These are phyloP conservation scores for Magnolia kwangsiensis DNA, from an alignment of 164 flowering plant species.

Conservation along the genomic window DNA sequence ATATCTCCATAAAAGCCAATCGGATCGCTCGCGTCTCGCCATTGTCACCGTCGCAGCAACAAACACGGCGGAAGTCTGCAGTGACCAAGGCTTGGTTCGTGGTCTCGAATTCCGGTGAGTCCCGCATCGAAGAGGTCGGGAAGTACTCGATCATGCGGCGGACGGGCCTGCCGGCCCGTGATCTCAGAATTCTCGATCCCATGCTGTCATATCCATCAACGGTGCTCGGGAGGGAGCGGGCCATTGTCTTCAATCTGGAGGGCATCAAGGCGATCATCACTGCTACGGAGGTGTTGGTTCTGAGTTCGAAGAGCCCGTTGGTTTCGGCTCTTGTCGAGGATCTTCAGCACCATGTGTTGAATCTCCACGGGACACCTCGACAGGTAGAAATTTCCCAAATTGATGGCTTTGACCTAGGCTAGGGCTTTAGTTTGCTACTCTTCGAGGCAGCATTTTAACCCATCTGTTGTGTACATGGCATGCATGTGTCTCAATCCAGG, in stretches of 20 bases:
- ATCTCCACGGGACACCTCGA: neutral
- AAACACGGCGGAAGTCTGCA: conserved; percentile 15
- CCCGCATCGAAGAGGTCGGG: conserved; percentile 31
- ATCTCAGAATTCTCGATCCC: conserved; percentile 36
- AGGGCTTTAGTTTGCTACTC: neutral
- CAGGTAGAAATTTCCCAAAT: conserved; percentile 10
- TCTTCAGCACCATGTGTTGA: conserved; percentile 26
- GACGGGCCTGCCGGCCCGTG: conserved; percentile 34
- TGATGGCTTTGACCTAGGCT: neutral
- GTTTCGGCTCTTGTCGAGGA: conserved; percentile 37
- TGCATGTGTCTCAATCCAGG: too few relatives aligned
- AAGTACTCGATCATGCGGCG: conserved; percentile 34
- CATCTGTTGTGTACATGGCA: neutral
- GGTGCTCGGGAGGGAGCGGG: conserved; percentile 31
- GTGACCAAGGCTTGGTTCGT: conserved; percentile 37
- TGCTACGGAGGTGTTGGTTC: conserved; percentile 32
- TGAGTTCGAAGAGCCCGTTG: conserved; percentile 28
- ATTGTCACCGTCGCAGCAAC: conserved; percentile 1
- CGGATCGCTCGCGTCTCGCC: neutral
- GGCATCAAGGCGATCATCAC: conserved; percentile 41
- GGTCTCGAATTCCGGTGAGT: conserved; percentile 27
- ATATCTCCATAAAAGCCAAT: conserved; percentile 1
- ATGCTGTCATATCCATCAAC: conserved; percentile 33
- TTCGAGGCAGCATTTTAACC: neutral
- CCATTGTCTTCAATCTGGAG: conserved; percentile 39